These are phyloP conservation scores for Pichia manshurica DNA, from an alignment of 805 yeast genomes.

Conservation along the genomic window DNA sequence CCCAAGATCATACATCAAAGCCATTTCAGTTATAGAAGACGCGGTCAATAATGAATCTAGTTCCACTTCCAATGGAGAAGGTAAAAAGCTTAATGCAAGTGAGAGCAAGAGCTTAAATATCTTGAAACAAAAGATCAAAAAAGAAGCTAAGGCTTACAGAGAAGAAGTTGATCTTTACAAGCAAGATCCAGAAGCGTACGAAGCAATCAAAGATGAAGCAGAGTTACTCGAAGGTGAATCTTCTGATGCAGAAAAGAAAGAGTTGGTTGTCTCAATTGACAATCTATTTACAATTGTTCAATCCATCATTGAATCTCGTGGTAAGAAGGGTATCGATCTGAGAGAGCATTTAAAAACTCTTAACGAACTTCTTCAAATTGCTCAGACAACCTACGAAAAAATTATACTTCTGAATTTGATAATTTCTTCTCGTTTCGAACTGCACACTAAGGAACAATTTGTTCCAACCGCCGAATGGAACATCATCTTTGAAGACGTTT, in stretches of 20 bases:
- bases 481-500: conserved; percentile 56
- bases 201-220: conserved; percentile 34
- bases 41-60: conserved; percentile 45
- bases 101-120: conserved; percentile 85
- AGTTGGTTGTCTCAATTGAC: conserved; percentile 28
- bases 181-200: conserved; percentile 70
- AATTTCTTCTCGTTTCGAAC: conserved; percentile 84
- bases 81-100: conserved; percentile 70
- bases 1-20: conserved; percentile 66
- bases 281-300: conserved; percentile 65
- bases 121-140: conserved; percentile 81
- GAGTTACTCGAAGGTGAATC: conserved; percentile 1
- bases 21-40: conserved; percentile 68
- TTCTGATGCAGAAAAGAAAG: conserved; percentile 17
- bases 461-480: conserved; percentile 84
- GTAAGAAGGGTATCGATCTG: conserved; percentile 89
- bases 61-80: conserved; percentile 42
- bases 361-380: conserved; percentile 52
- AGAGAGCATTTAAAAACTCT: conserved; percentile 67
- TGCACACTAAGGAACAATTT: conserved; percentile 56
- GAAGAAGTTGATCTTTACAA: conserved; percentile 53
- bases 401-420: conserved; percentile 74
- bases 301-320: conserved; percentile 80
- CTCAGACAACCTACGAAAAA: conserved; percentile 61
- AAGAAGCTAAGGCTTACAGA: conserved; percentile 66